phyloP scores from a whole-genome alignment of 768 basidiomycete species.

The Auricularia cornea region DNA sequence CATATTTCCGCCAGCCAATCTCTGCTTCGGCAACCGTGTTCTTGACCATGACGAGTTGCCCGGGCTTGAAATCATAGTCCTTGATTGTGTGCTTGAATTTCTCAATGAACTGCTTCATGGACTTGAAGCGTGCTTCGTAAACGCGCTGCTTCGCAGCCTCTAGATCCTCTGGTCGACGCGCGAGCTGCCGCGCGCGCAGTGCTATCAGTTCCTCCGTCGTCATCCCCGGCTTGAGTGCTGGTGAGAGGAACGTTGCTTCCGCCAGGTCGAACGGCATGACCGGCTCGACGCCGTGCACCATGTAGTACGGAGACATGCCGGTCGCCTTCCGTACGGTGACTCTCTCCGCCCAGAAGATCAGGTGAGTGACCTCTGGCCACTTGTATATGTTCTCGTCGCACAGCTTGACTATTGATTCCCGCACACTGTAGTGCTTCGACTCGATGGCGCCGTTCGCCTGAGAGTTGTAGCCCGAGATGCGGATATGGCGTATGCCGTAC shows the following conservation, averaged over 20 bases:
- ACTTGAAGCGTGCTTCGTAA: conserved; percentile 12
- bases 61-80: conserved; percentile 20
- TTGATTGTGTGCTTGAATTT: conserved; percentile 11
- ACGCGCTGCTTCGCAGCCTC: conserved; percentile 5
- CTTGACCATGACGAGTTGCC: conserved; percentile 26
- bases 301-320: conserved; percentile 16
- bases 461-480: conserved; percentile 35
- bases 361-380: conserved; percentile 10
- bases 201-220: conserved; percentile 17
- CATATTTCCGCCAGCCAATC: conserved; percentile 20
- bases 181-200: conserved; percentile 16
- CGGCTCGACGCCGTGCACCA: conserved; percentile 22
- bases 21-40: conserved; percentile 27
- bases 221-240: conserved; percentile 11
- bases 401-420: conserved; percentile 23
- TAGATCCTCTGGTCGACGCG: conserved; percentile 19
- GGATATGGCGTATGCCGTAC: conserved; percentile 17
- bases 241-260: conserved; percentile 25
- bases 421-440: conserved; percentile 21
- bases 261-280: conserved; percentile 25
- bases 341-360: conserved; percentile 30
- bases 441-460: conserved; percentile 32
- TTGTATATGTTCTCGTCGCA: conserved; percentile 16
- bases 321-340: conserved; percentile 15
- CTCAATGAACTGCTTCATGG: conserved; percentile 20